These are phyloP conservation scores for Mycotypha africana DNA, from an alignment of 371 early-diverging fungal genomes.

Conservation along the genomic window DNA sequence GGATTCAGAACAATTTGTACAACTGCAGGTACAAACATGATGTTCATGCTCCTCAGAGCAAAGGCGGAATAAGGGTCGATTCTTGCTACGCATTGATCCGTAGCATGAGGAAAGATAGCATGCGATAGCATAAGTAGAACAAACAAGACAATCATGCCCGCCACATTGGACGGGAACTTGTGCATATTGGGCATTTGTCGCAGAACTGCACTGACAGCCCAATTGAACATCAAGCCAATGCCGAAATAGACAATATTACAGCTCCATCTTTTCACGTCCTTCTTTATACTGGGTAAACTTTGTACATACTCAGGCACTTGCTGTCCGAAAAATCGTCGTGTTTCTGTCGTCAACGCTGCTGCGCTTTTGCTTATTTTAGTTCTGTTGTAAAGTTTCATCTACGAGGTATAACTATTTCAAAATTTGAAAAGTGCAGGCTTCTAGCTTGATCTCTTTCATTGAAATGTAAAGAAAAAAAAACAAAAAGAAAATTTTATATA, in stretches of 20 bases:
- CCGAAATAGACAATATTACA: conserved; percentile 9
- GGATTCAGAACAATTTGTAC: conserved; percentile 14
- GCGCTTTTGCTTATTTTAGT: too few relatives aligned
- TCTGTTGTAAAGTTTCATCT: too few relatives aligned
- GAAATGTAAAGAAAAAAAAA: too few relatives aligned
- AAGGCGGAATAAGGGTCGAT: conserved; percentile 23
- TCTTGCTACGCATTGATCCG: conserved; percentile 12
- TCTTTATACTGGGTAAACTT: conserved; percentile 10
- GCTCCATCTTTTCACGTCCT: conserved; percentile 9
- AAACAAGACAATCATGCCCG: conserved; percentile 25
- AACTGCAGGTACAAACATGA: conserved; percentile 27
- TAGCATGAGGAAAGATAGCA: conserved; percentile 5
- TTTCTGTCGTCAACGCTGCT: too few relatives aligned
- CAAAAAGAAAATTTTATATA: too few relatives aligned
- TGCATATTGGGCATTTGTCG: conserved; percentile 19
- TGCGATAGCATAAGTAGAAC: conserved; percentile 11
- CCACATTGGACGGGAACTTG: conserved; percentile 24
- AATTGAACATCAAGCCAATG: conserved; percentile 13
- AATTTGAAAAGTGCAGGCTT: too few relatives aligned
- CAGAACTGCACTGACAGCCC: conserved; percentile 19
- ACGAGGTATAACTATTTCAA: too few relatives aligned
- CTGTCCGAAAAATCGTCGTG: conserved; percentile 2
- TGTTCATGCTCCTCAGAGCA: conserved; percentile 21
- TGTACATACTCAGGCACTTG: conserved; percentile 11
- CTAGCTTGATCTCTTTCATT: too few relatives aligned